phyloP scores from a whole-genome alignment of 495 filamentous ascomycete species.

The Xylaria telfairii region DNA sequence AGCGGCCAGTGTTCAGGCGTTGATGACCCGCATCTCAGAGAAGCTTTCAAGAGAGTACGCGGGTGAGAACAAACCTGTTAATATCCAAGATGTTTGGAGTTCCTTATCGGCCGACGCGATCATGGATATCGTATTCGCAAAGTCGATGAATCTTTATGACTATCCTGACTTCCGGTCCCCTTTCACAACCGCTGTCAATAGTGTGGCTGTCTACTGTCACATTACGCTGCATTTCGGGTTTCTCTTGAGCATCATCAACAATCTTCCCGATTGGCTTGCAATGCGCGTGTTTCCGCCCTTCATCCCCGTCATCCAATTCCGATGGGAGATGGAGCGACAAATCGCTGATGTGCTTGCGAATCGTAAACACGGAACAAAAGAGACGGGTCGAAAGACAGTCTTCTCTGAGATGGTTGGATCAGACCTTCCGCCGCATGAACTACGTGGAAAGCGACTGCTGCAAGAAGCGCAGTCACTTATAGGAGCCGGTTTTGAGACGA shows the following conservation, averaged over 20 bases:
- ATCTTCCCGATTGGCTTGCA: slow-evolving; percentile 27
- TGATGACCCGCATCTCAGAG: slow-evolving; percentile 26
- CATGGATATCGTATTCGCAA: slow-evolving; percentile 11
- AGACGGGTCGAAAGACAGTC: slow-evolving; percentile 17
- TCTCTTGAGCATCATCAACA: slow-evolving; percentile 31
- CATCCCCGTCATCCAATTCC: slow-evolving; percentile 14
- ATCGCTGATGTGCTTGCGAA: slow-evolving; percentile 17
- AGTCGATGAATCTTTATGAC: slow-evolving; percentile 29
- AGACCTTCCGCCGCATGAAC: slow-evolving; percentile 39
- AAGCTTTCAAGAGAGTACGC: slow-evolving; percentile 25
- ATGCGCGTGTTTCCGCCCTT: slow-evolving; percentile 10
- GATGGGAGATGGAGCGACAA: slow-evolving; percentile 25
- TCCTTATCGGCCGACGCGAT: slow-evolving; percentile 40
- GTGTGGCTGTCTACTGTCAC: background rate
- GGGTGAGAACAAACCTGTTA: slow-evolving; percentile 26
- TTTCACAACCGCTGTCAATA: background rate
- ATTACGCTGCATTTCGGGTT: slow-evolving; percentile 30
- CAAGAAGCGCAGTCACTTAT: slow-evolving; percentile 38
- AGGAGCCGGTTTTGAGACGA: slow-evolving; percentile 48
- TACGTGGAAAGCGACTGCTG: slow-evolving; percentile 29
- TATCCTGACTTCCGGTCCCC: slow-evolving; percentile 34
- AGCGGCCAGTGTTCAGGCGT: slow-evolving; percentile 33
- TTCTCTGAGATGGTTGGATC: slow-evolving; percentile 40
- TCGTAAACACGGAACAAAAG: slow-evolving; percentile 14
- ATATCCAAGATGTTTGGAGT: slow-evolving; percentile 36